Evolutionary conservation across 306 rosid species (phyloP).

Genomic region (Quercus glauca): DNA sequence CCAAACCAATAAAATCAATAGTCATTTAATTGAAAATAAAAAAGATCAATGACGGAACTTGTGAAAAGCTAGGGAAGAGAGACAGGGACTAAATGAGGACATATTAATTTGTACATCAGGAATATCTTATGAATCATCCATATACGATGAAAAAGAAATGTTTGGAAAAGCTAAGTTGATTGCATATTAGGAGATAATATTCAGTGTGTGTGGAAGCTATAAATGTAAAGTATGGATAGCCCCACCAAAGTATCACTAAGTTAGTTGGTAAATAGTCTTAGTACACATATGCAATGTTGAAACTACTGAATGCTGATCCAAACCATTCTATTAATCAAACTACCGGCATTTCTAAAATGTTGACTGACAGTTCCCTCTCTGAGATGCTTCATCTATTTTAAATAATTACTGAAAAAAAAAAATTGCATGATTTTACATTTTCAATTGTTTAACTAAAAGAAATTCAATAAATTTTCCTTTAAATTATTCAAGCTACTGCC

Average conservation of each 20-base stretch:
- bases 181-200: not conserved
- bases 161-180: not conserved
- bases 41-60: not conserved
- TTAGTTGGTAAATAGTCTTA: not conserved
- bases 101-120: not conserved
- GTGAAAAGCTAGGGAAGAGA: not conserved
- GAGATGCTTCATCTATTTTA: not conserved
- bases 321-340: not conserved
- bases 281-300: not conserved
- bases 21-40: not conserved
- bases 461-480: not conserved
- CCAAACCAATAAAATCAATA: conserved; percentile 36
- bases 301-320: not conserved
- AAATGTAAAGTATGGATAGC: not conserved
- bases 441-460: not conserved
- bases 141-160: too few relatives aligned
- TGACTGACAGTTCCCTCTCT: not conserved
- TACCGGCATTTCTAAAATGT: not conserved
- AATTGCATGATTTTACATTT: not conserved
- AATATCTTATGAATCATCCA: not conserved
- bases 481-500: not conserved
- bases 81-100: not conserved
- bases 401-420: not conserved
- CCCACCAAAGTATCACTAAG: not conserved
- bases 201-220: not conserved